Base-by-base conservation (phyloP, 1,284 basidiomycete species). In the Irpex sp. region DNA sequence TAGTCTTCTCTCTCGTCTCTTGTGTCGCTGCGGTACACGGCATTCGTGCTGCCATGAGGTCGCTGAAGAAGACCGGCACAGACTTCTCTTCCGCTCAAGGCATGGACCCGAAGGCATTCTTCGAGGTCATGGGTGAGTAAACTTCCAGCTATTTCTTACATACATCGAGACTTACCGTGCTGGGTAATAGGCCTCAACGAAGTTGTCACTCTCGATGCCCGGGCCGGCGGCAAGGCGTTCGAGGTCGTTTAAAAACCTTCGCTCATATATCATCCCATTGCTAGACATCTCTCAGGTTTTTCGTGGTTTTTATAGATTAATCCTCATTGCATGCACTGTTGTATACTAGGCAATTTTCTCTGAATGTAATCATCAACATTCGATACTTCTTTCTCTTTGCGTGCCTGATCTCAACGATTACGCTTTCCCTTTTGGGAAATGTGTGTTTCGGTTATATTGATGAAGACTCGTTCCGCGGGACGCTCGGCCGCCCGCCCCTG, bases 31-130 rank as follows among this genome's bases (percentile, higher is more conserved):
- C 87, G 65, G 84, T 89, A 6, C 89, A 91, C 66, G 88, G 82
- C 11, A 83, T 89, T 59, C 84, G 89, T 60, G 84, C 83, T 4
- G 89, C 89, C 1, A 90, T 91, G 88, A 81, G 81, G 26, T 86
- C 85, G 2, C 75, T 91, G 46, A 90, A 85, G 78, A 88, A 89
- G 78, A 90, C 88, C 1, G 89, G 89, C 33, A 90, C 89, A 7
- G 89, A 91, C 72, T 88, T 85, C 70, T 68, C 75, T 17, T 84
- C 85, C 26, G 86, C 88, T 0, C 80, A 85, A 73, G 88, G 89
- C 15, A 91, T 91, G 89, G 88, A 89, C 68, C 89, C 89, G 21
- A 88, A 86, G 70, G 79, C 81, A 61, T 90, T 91, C 80, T 90
- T 91, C 73, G 83, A 88, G 70, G 85, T 89, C 60, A 89, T 90